Base-by-base conservation (phyloP, 306 rosid species). In the Prinsepia uniflora region DNA sequence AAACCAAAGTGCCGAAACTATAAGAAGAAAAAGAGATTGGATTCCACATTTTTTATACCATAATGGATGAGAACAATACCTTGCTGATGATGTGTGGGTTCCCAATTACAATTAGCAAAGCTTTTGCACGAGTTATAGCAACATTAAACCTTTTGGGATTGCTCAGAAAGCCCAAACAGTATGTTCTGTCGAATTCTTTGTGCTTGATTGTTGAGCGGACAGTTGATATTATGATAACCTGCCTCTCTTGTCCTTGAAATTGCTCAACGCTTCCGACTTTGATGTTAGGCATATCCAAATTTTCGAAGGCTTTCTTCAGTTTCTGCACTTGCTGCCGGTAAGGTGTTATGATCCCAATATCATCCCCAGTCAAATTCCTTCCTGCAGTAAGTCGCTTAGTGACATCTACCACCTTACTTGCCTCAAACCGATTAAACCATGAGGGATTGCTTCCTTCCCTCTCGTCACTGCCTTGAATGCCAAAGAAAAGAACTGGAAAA, bases 401-500 rank as follows among this genome's bases (percentile, higher is more conserved):
- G 34, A 86, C 54, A 71, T 91, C 96, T 24, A 83, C 80, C 55
- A 89, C 97, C 82, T 91, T 94, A 74, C 97, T 91, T 34, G 80
- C 97, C 84, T 94, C 97, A 5, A 88, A 79, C 75, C 99, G 80
- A 79, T 94, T 94, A 79, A 94, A 94, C 99, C 97, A 94, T n/a
- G 99, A 94, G 14, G 99, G 99, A 72, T 94, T 94, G 70, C 80
- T 87, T 63, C 97, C 99, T 81, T 94, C 97, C 74, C 99, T 87
- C 84, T 94, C 99, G 78, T 94, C 99, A 20, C 92, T 89, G 49
- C 99, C 99, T 86, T 94, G 97, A 83, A 94, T 91, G 62, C 99
- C 99, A 75, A 80, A 74, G 83, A 94, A 94, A 79, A 86, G 87
- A 86, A 91, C 74, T 22, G 99, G 97, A 36, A 86, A 94, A 54